Conservation (phyloP, 495 filamentous ascomycete genomes). For the Xylaria palmicola region DNA sequence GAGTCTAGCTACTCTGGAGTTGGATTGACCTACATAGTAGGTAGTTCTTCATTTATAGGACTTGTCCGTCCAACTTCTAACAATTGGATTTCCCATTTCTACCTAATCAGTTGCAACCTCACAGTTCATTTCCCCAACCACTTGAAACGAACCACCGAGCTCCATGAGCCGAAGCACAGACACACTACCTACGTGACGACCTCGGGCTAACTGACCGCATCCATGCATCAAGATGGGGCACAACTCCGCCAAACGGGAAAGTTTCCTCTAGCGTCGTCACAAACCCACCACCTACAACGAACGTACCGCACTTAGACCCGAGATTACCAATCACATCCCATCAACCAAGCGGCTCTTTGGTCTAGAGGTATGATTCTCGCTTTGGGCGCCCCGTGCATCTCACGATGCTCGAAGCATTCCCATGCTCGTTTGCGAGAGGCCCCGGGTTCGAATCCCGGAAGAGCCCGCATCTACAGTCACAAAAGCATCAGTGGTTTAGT, state of each 20-base stretch:
- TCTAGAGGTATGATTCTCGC: constrained; percentile 9
- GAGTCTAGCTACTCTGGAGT: no score
- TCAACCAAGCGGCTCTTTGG: not conserved
- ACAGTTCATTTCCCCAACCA: no score
- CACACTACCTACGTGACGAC: no score
- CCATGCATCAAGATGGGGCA: not conserved
- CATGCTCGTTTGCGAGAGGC: not conserved
- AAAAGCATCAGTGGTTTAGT: constrained; percentile 50
- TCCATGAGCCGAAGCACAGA: no score
- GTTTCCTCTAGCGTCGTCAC: not conserved
- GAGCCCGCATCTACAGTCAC: constrained; percentile 1
- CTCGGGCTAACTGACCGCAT: not conserved
- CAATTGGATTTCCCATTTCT: no score
- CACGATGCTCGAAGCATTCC: no score
- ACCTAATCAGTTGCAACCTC: no score
- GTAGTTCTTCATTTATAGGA: no score
- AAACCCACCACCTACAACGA: not conserved
- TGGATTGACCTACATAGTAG: no score
- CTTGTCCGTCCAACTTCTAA: no score
- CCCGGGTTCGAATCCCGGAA: constrained; percentile 2
- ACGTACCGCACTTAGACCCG: not conserved
- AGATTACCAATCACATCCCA: not conserved
- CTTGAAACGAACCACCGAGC: no score
- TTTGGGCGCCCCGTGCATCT: not conserved
- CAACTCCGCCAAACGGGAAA: not conserved